Conservation (phyloP, 2,329 filamentous ascomycete genomes). For the Xylaria sp. region DNA sequence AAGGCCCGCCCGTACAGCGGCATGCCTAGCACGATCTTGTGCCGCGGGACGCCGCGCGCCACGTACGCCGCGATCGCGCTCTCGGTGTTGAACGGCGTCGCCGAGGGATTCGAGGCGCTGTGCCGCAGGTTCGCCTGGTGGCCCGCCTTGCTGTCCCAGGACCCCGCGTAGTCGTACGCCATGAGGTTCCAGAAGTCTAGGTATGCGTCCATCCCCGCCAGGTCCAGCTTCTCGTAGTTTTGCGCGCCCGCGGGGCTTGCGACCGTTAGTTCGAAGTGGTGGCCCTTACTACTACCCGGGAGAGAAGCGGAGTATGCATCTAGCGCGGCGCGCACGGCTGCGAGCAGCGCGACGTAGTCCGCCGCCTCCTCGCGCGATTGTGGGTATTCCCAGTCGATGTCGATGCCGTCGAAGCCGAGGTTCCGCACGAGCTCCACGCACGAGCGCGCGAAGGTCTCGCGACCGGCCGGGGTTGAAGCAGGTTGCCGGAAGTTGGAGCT, state of each 20-base stretch:
- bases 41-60: constrained; percentile 65
- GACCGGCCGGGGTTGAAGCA: constrained; percentile 75
- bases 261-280: constrained; percentile 71
- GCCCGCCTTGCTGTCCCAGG: constrained; percentile 77
- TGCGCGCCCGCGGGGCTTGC: constrained; percentile 71
- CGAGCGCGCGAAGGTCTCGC: constrained; percentile 76
- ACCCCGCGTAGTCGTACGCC: constrained; percentile 89
- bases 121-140: constrained; percentile 85
- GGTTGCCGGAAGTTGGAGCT: constrained; percentile 83
- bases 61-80: constrained; percentile 78
- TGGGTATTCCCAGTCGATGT: constrained; percentile 77
- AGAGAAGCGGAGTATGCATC: constrained; percentile 62
- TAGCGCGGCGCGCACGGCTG: constrained; percentile 66
- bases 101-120: constrained; percentile 64
- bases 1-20: constrained; percentile 92
- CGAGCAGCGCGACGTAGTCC: constrained; percentile 69
- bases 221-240: constrained; percentile 71
- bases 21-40: constrained; percentile 90
- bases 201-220: constrained; percentile 71
- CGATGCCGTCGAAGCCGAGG: constrained; percentile 79
- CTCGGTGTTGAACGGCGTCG: constrained; percentile 82
- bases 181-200: constrained; percentile 85
- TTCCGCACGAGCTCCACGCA: constrained; percentile 82
- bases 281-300: constrained; percentile 21
- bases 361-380: constrained; percentile 64